Base-by-base conservation (phyloP, 768 basidiomycete species). In the Chalciporus pseudorubinellus region DNA sequence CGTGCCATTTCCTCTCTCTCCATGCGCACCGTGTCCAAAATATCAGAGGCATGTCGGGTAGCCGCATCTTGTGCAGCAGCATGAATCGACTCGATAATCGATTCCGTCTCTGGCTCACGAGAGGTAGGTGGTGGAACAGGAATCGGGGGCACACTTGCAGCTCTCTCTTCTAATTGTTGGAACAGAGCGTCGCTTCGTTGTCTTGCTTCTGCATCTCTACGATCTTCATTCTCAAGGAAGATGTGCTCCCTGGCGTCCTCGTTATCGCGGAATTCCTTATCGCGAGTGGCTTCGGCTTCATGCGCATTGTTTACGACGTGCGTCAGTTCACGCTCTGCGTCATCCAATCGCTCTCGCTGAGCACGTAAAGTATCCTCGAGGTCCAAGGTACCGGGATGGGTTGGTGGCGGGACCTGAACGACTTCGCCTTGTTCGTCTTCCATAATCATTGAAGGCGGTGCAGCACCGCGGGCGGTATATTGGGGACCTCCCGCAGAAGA, bases 211-310 rank as follows among this genome's bases (percentile, higher is more conserved):
- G 73, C 66, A 19, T 80, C 80, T 34, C 89, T 74, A 39, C 80
- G 74, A 3, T 70, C 75, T 60, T 91, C 84, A 36, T 72, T 73
- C 2, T 84, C 82, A 26, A 75, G 60, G 64, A 89, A 89, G 2
- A 83, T 64, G 8, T 71, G 77, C 18, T 87, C 75, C 7, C 88
- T 74, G 45, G 80, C 82, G 11, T 84, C 81, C 65, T 92, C 89
- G 52, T 80, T 78, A 1, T 70, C 70, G 16, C 79, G 76, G 69
- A 88, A 90, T 26, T 83, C 80, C 8, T 64, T 66, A 50, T 91
- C 88, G 10, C 89, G 79, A 41, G 72, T 72, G 21, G 80, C 76
- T 59, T 92, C 89, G 1, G 79, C 80, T 45, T 81, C 79, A 31
- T 78, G 76, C 0, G 82, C 78, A 2, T 75, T 74, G 8, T 73